Conservation (phyloP, 192 early-diverging fungal genomes). For the Piromyces finnis region DNA sequence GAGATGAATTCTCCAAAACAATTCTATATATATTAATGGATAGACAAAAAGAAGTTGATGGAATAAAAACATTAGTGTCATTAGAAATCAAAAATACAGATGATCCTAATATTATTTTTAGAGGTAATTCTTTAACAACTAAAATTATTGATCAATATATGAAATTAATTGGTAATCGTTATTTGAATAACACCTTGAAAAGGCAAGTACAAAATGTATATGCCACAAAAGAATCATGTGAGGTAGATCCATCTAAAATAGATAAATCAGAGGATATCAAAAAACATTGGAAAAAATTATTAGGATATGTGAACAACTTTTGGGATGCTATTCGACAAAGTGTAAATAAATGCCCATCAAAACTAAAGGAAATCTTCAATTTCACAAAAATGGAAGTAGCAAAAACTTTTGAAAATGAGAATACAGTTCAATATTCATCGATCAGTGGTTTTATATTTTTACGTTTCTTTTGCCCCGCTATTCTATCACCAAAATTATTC, state of each 20-base stretch:
- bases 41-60: background rate
- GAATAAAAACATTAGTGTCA: background rate
- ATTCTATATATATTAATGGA: background rate
- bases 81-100: background rate
- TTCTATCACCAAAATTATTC: slow-evolving; percentile 48
- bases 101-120: background rate
- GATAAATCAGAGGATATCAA: background rate
- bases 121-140: background rate
- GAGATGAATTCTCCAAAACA: background rate
- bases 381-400: background rate
- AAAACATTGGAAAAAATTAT: background rate
- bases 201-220: background rate
- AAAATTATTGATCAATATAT: background rate
- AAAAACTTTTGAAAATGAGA: background rate
- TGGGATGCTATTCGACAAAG: background rate
- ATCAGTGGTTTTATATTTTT: slow-evolving; percentile 53
- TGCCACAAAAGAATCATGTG: background rate
- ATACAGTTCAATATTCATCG: slow-evolving; percentile 3
- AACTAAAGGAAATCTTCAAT: background rate
- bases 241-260: background rate
- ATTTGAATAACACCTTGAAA: background rate
- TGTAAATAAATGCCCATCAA: background rate
- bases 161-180: background rate
- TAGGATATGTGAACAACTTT: background rate
- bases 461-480: slow-evolving; percentile 50